phyloP scores from a whole-genome alignment of 2,329 filamentous ascomycete genomes.

The Neonectria sp. region DNA sequence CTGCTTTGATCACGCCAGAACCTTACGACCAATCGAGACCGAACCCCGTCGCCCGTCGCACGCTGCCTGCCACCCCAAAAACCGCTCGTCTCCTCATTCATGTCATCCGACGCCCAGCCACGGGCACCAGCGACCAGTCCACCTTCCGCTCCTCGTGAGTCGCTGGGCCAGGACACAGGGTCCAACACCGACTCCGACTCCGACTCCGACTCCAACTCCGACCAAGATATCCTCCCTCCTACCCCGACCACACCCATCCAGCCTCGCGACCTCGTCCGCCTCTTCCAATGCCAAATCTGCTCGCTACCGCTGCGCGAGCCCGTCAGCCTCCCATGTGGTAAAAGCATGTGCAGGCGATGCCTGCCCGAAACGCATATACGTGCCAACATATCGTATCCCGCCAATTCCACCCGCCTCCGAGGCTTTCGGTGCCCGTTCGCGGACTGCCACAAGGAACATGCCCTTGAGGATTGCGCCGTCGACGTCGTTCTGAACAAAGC shows the following conservation, averaged over 20 bases:
- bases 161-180: slow-evolving; percentile 15
- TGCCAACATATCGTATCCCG: slow-evolving; percentile 83
- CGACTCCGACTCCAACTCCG: slow-evolving; percentile 1
- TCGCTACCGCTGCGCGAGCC: slow-evolving; percentile 77
- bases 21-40: neutral
- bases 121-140: slow-evolving; percentile 15
- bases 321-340: slow-evolving; percentile 85
- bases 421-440: slow-evolving; percentile 83
- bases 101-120: slow-evolving; percentile 9
- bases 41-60: neutral
- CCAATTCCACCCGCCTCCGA: slow-evolving; percentile 73
- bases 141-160: slow-evolving; percentile 13
- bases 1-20: slow-evolving; percentile 1
- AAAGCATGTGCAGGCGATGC: slow-evolving; percentile 82
- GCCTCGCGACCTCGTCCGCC: slow-evolving; percentile 65
- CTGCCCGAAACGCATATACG: slow-evolving; percentile 77
- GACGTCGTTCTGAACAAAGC: slow-evolving; percentile 85
- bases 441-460: slow-evolving; percentile 79
- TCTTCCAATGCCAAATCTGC: slow-evolving; percentile 85
- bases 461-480: slow-evolving; percentile 80
- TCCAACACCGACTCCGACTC: slow-evolving; percentile 6
- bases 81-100: slow-evolving; percentile 8
- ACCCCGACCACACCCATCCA: slow-evolving; percentile 18
- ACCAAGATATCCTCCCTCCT: slow-evolving; percentile 1
- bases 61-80: neutral